Evolutionary conservation across 768 basidiomycete genomes (phyloP), one percentile per base, ranked within the genome.

Genomic region (Mycena latifolia): DNA sequence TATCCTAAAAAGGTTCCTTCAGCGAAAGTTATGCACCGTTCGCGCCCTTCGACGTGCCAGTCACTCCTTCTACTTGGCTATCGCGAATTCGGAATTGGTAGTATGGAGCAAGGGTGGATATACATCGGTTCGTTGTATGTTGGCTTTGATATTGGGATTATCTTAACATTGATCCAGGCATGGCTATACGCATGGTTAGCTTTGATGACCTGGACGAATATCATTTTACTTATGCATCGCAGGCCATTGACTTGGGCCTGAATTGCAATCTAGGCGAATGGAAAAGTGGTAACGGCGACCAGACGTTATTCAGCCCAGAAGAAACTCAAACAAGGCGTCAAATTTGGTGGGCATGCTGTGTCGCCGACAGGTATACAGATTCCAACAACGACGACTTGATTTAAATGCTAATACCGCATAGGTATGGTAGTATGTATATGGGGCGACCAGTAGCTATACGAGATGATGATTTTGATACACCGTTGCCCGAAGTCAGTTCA

Each of bases 61-160:
- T 86, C 94, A 2, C 76, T 96, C 17, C 81, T 96, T 47, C 84
- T 96, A 15, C 77, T 95, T 15, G 92, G 92, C 0, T 88, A 93
- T 74, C 86, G 94, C 7, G 94, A 96, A 79, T 92, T 95, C 74
- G 95, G 95, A 17, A 90, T 94, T 37, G 93, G 92, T 72, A 83
- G 79, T 17, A 93, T 94, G 91, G 91, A 93, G 65, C 90, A 92
- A 74, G 92, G 91, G 1, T 96, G 95, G 95, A 82, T 93, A 51
- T 92, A 91, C 72, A 88, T 90, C 67, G 92, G 92, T 90, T 39
- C 63, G 61, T 50, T 27, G 10, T 17, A n/a, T 55, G 54, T 63
- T 63, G 18, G n/a, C 55, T 39, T 63, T 25, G 60, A 29, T 33
- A 7, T 20, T 52, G 22, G 56, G 14, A 45, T 41, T 50, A 57